Evolutionary conservation across 176 grass and related monocot genomes (phyloP).

Genomic region (Oryza punctata): DNA sequence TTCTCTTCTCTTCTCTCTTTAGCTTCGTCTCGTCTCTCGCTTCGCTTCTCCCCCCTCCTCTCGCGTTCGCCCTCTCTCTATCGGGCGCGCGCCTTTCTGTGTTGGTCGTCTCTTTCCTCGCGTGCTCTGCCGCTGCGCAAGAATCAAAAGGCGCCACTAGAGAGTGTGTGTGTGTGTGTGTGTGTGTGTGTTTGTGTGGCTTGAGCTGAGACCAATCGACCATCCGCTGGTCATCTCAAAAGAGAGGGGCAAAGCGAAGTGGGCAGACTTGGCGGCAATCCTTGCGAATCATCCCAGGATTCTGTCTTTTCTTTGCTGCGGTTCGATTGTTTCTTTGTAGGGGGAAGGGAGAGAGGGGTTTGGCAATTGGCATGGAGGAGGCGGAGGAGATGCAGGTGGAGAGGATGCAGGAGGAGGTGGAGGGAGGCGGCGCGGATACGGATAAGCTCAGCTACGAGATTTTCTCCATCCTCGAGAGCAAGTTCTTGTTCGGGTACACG

Average conservation of each 20-base stretch:
- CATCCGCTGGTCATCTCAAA: conserved; percentile 30
- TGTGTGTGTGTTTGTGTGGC: not conserved
- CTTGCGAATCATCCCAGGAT: conserved; percentile 42
- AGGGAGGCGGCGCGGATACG: conserved; percentile 43
- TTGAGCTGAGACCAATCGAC: not conserved
- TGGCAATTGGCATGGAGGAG: conserved; percentile 46
- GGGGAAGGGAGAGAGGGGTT: not conserved
- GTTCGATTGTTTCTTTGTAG: conserved; percentile 28
- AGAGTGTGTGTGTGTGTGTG: not conserved
- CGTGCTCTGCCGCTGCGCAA: conserved; percentile 62
- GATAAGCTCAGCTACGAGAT: conserved; percentile 99
- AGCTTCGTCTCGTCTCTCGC: conserved; percentile 20
- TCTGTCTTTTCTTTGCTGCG: conserved; percentile 21
- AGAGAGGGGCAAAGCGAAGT: conserved; percentile 6
- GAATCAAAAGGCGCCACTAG: conserved; percentile 41
- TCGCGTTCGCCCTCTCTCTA: not conserved
- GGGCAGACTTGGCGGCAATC: conserved; percentile 19
- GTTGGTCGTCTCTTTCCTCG: conserved; percentile 48
- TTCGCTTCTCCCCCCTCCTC: not conserved
- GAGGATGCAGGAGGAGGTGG: conserved; percentile 52
- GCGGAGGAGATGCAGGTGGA: conserved; percentile 88
- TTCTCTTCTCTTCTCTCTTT: not conserved
- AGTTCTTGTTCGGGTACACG: conserved; percentile 96
- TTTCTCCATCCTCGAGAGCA: conserved; percentile 98
- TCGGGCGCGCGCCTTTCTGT: conserved; percentile 8